Conservation (phyloP, 225 moss, liverwort and hornwort genomes). For the Pseudoscleropodium purum region DNA sequence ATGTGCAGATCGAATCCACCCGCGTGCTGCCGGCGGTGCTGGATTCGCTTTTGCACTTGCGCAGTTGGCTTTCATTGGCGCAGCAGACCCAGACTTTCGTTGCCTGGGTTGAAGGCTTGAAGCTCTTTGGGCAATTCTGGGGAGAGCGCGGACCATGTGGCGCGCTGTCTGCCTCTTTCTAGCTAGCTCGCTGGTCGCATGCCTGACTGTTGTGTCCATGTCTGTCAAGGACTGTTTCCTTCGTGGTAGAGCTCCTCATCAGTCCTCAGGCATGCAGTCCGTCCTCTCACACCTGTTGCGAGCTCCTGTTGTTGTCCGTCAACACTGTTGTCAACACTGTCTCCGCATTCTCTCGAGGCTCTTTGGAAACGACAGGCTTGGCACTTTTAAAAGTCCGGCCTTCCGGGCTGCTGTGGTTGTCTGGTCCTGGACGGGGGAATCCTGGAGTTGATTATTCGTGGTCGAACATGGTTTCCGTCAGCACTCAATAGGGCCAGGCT, state of each 20-base stretch:
- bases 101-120: not conserved
- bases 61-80: not conserved
- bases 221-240: not conserved
- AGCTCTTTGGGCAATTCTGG: not conserved
- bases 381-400: not conserved
- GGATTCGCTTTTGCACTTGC: not conserved
- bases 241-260: too few relatives aligned
- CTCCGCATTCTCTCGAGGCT: not conserved
- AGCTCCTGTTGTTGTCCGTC: not conserved
- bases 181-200: not conserved
- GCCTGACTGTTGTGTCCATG: not conserved
- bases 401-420: not conserved
- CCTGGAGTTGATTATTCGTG: not conserved
- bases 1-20: constrained; percentile 6
- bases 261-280: too few relatives aligned
- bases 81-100: not conserved
- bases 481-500: not conserved
- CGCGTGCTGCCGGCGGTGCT: not conserved
- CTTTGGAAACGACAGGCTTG: not conserved
- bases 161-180: not conserved
- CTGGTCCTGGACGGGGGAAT: not conserved
- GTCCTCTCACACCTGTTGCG: not conserved
- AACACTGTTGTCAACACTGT: not conserved
- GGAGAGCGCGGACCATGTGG: not conserved
- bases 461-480: not conserved